Conservation (phyloP, 129 eudicot genomes). For the Lactuca sativa region DNA sequence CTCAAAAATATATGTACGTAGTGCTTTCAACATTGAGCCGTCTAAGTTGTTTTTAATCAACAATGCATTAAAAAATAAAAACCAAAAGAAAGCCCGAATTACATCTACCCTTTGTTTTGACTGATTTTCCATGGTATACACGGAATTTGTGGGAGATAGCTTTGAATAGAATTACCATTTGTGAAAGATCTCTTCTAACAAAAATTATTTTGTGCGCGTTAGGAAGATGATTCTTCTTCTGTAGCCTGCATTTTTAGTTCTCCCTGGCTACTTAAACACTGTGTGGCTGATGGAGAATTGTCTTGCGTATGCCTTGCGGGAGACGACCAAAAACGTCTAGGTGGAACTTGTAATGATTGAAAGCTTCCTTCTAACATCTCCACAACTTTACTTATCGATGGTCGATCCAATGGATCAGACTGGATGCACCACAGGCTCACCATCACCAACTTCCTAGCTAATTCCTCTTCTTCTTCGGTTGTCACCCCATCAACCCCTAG, state of each 20-base stretch:
- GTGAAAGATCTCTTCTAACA: too few relatives aligned
- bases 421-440: constrained; percentile 68
- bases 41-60: too few relatives aligned
- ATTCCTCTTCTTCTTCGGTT: constrained; percentile 35
- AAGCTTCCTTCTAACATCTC: constrained; percentile 58
- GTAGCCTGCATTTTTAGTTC: neutral
- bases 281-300: neutral
- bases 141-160: too few relatives aligned
- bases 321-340: constrained; percentile 33
- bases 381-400: constrained; percentile 46
- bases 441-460: constrained; percentile 44
- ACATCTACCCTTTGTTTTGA: too few relatives aligned
- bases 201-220: too few relatives aligned
- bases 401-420: constrained; percentile 45
- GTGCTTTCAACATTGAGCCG: too few relatives aligned
- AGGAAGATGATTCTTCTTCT: neutral
- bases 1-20: too few relatives aligned
- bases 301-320: constrained; percentile 24
- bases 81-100: too few relatives aligned
- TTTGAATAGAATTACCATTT: too few relatives aligned
- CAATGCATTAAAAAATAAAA: too few relatives aligned
- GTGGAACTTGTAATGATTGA: constrained; percentile 43
- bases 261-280: neutral
- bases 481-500: neutral
- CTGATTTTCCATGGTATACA: too few relatives aligned